Evolutionary conservation across 2,329 filamentous ascomycete genomes (phyloP), one percentile per base, ranked within the genome.

Genomic region (Botryotinia convoluta): DNA sequence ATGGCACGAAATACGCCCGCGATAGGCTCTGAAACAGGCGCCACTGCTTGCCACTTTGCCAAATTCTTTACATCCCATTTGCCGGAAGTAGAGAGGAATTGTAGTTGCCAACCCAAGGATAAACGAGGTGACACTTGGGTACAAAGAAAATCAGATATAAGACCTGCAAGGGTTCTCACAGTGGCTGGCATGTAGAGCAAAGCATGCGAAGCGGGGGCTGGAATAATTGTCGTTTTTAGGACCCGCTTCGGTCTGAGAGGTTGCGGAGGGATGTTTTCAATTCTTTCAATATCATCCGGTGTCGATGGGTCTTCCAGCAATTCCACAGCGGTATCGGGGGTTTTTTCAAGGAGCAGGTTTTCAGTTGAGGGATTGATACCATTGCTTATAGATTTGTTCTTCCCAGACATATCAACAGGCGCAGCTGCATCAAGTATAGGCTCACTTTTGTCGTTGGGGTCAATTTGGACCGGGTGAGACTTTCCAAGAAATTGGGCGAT

Each of bases 21-120:
- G 74, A 98, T 96, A 5, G 91, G 90, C 1, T 88, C 86, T 0
- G 93, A 97, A 1, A 97, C 93, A 0, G 94, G 92, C 1, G 85
- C 83, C 0, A 97, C 92, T 29, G 89, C 90, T 81, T 93, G 88
- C 95, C 95, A 98, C 81, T 98, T 98, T 74, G 88, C 90, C 18
- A 98, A 86, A 79, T 98, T 98, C 84, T 98, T 98, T 77, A 98
- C 94, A 80, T 98, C 95, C 95, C 95, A 98, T 83, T 98, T 98
- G 4, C 95, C 95, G 77, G 94, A 93, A 2, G 92, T 93, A 3
- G 92, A 93, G 37, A 98, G 89, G 79, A 96, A 92, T 78, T 95
- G 92, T 26, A 98, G 86, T 82, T 98, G 95, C 95, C 95, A 98
- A 61, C 92, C 93, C 42, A 95, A 88, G 1, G 90, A 93, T 22